Evolutionary conservation across 148 eudicot genomes (phyloP).

Genomic region (Spergularia bocconei): DNA sequence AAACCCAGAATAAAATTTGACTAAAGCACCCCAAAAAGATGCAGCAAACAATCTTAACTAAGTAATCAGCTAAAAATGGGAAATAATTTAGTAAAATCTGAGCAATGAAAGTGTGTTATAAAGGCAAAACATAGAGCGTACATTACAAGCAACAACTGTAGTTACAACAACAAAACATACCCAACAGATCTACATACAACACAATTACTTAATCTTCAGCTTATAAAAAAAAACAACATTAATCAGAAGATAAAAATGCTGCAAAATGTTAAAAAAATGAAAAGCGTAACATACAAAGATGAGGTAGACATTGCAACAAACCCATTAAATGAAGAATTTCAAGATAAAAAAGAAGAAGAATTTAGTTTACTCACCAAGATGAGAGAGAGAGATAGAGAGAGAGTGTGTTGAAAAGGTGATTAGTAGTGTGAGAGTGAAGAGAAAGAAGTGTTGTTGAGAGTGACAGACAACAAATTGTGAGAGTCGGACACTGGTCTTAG

Average conservation of each 20-base stretch:
- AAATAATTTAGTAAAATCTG: slow-evolving; percentile 2
- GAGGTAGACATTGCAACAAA: slow-evolving; percentile 17
- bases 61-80: not conserved
- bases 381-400: too few relatives aligned
- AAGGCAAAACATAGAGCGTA: not conserved
- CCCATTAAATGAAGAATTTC: not conserved
- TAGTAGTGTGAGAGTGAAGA: too few relatives aligned
- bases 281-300: not conserved
- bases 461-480: too few relatives aligned
- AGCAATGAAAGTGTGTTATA: not conserved
- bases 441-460: too few relatives aligned
- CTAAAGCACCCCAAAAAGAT: not conserved
- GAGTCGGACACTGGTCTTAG: too few relatives aligned
- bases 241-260: not conserved
- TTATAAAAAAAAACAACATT: not conserved
- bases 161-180: not conserved
- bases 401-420: too few relatives aligned
- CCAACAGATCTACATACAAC: slow-evolving; percentile 16
- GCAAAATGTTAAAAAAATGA: not conserved
- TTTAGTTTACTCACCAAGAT: too few relatives aligned
- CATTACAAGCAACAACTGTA: slow-evolving; percentile 1
- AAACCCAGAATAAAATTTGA: too few relatives aligned
- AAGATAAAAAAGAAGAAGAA: not conserved
- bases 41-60: not conserved
- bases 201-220: slow-evolving; percentile 8